These are phyloP conservation scores for Microglena sp. DNA, from an alignment of 139 green algal species.

Conservation along the genomic window DNA sequence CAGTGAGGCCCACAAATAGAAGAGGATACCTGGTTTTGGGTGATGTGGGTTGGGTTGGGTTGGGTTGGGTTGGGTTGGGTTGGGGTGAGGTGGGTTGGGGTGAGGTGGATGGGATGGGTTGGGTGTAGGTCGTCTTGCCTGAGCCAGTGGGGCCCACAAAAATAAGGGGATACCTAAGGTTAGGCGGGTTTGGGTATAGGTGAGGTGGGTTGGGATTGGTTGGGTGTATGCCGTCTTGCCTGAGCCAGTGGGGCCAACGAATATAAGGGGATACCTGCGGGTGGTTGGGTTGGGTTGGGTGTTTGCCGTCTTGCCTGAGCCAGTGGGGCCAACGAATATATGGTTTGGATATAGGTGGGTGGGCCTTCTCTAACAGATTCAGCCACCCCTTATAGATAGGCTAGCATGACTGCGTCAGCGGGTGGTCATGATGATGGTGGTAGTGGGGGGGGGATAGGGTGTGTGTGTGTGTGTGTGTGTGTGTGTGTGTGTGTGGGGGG, in stretches of 20 bases:
- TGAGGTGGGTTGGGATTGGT: neutral
- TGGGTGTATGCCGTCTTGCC: conserved; percentile 57
- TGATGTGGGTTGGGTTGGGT: neutral
- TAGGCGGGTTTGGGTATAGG: neutral
- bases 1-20: conserved; percentile 8
- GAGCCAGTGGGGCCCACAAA: conserved; percentile 29
- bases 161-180: conserved; percentile 15
- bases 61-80: too few species aligned
- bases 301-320: conserved; percentile 64
- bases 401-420: too few species aligned
- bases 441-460: too few species aligned
- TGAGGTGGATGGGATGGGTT: too few species aligned
- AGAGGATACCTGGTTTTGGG: conserved; percentile 20
- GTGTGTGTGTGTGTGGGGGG: too few species aligned
- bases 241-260: conserved; percentile 30
- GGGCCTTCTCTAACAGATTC: too few species aligned
- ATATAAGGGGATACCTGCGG: neutral
- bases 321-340: conserved; percentile 8
- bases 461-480: too few species aligned
- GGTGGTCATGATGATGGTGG: too few species aligned
- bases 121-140: conserved; percentile 57
- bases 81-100: too few species aligned
- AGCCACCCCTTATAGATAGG: too few species aligned
- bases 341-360: too few species aligned
- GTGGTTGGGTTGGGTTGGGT: conserved; percentile 6